Percentiles rank a stretch among this genome's conserved stretches.
Evolutionary conservation across 805 yeast genomes (phyloP).

Genomic region (Suhomyces faveliae): DNA sequence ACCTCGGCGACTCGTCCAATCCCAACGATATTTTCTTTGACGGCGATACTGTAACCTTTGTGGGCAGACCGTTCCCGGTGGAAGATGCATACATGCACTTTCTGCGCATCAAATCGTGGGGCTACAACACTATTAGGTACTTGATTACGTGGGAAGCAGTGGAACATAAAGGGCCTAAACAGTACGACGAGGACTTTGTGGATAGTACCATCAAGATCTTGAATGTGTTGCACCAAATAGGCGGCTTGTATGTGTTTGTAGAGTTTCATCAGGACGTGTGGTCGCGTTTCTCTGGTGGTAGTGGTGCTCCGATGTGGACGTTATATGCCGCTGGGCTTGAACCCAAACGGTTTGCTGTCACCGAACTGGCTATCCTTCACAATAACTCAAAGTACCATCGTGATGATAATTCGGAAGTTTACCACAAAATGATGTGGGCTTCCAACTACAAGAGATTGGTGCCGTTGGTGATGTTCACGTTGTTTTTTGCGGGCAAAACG

Average conservation of each 20-base stretch:
- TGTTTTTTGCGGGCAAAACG: constrained; percentile 74
- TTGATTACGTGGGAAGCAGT: constrained; percentile 89
- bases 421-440: constrained; percentile 91
- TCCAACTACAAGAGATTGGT: constrained; percentile 80
- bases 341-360: constrained; percentile 64
- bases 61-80: constrained; percentile 76
- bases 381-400: constrained; percentile 42
- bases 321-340: constrained; percentile 83
- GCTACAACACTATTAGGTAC: constrained; percentile 76
- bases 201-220: constrained; percentile 66
- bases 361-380: constrained; percentile 82
- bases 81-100: constrained; percentile 72
- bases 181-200: constrained; percentile 74
- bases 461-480: constrained; percentile 75
- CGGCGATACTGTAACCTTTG: constrained; percentile 77
- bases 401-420: constrained; percentile 41
- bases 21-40: constrained; percentile 52
- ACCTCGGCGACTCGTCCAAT: constrained; percentile 36
- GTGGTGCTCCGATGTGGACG: constrained; percentile 95
- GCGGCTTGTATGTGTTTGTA: constrained; percentile 74
- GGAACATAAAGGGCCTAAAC: constrained; percentile 85
- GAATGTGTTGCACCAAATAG: constrained; percentile 54
- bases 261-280: constrained; percentile 96
- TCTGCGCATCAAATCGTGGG: constrained; percentile 69
- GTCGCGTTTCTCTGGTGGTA: constrained; percentile 86